Evolutionary conservation across 768 basidiomycete species (phyloP), one percentile per base, ranked within the genome.

Genomic region (Mycena leptocephala): DNA sequence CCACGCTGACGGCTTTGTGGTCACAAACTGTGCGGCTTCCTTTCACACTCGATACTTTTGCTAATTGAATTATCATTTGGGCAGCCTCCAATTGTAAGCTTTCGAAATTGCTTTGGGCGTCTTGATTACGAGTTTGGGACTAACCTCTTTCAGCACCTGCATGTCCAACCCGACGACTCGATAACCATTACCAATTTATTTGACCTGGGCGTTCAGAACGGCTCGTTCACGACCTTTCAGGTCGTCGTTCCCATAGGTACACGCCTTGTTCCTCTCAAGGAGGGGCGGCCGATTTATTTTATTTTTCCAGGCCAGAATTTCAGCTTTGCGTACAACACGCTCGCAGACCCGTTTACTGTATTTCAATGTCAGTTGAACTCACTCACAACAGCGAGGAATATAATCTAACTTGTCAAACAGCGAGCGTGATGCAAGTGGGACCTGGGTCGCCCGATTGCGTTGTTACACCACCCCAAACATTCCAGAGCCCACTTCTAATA

Each of bases 221-320:
- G 7, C 30, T 13, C 59, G 14, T 70, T 51, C 33, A 70, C 59
- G 33, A 70, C n/a, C 46, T 70, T 70, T n/a, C 11, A 22, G 10
- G 70, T 62, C 32, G 46, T 46, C n/a, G 59, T 70, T 22, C 58
- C 58, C 20, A 33, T 70, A 26, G 70, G 70, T 70, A 5, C 10
- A 26, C 30, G 18, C 16, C 8, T 30, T 26, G n/a, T 26, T 43
- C 30, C 5, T 43, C 28, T 22, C n/a, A 33, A 4, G n/a, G n/a
- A n/a, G n/a, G n/a, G n/a, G n/a, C n/a, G n/a, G n/a, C n/a, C n/a
- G n/a, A n/a, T n/a, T n/a, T n/a, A n/a, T n/a, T n/a, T n/a, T n/a
- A n/a, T n/a, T n/a, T n/a, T n/a, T n/a, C n/a, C 46, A 70, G 69
- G 69, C 9, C 69, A 70, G 33, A 61, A 51, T 18, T 70, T 70